Evolutionary conservation across 495 filamentous ascomycete genomes (phyloP).

Genomic region (Penicillium simplicissimum): DNA sequence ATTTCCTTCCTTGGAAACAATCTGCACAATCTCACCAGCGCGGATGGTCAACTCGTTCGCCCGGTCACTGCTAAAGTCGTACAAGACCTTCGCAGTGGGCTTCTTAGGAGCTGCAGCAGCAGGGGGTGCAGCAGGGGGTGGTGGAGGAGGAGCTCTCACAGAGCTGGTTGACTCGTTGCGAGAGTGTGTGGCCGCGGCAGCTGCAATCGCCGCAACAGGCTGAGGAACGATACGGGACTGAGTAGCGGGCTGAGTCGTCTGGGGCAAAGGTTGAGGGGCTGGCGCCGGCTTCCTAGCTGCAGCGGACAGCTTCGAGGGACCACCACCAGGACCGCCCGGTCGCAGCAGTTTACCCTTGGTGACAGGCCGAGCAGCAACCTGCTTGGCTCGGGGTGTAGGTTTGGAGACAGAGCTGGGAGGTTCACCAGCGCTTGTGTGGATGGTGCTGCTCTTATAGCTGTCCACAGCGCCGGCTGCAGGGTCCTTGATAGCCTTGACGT

Average conservation of each 20-base stretch:
- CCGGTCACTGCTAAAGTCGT: slow-evolving; percentile 80
- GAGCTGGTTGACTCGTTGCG: slow-evolving; percentile 56
- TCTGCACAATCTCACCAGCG: slow-evolving; percentile 76
- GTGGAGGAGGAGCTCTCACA: slow-evolving; percentile 65
- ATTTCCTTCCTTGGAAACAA: slow-evolving; percentile 86
- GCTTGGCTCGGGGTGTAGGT: slow-evolving; percentile 83
- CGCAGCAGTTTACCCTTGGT: slow-evolving; percentile 84
- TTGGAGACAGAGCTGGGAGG: slow-evolving; percentile 78
- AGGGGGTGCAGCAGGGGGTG: slow-evolving; percentile 65
- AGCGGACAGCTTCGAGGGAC: slow-evolving; percentile 67
- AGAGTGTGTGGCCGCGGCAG: slow-evolving; percentile 47
- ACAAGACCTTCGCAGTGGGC: slow-evolving; percentile 79
- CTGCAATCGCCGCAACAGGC: slow-evolving; percentile 44
- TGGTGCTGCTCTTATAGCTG: slow-evolving; percentile 87
- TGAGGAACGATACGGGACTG: slow-evolving; percentile 41
- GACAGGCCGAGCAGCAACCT: slow-evolving; percentile 82
- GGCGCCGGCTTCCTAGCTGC: slow-evolving; percentile 44
- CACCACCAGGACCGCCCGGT: slow-evolving; percentile 82
- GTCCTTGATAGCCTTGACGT: slow-evolving; percentile 89
- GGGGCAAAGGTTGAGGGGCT: slow-evolving; percentile 38
- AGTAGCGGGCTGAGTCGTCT: slow-evolving; percentile 41
- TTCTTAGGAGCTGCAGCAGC: slow-evolving; percentile 65
- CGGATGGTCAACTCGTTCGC: slow-evolving; percentile 76
- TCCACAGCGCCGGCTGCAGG: slow-evolving; percentile 68
- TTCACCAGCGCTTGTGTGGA: slow-evolving; percentile 86